These are phyloP conservation scores for Pseudofabraea citricarpa DNA, from an alignment of 2,329 filamentous ascomycete genomes.

Conservation along the genomic window DNA sequence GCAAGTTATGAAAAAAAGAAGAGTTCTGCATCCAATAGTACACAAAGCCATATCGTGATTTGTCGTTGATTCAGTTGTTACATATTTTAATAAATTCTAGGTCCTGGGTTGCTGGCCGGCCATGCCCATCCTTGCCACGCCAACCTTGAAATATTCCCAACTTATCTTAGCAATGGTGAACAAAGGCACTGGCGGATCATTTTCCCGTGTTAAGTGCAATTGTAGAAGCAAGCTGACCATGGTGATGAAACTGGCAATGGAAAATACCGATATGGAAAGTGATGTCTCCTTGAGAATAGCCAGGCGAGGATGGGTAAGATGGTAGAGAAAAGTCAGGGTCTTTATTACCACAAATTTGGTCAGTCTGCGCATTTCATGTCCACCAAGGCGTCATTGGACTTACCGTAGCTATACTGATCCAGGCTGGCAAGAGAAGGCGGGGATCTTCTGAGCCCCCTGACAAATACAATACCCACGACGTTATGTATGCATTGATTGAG, in stretches of 20 bases:
- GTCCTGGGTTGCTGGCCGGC: too few species aligned
- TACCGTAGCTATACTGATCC: constrained; percentile 74
- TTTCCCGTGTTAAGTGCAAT: constrained; percentile 42
- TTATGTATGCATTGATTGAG: constrained; percentile 69
- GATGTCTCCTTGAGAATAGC: constrained; percentile 76
- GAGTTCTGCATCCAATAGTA: too few species aligned
- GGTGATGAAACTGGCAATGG: constrained; percentile 70
- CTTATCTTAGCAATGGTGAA: constrained; percentile 17
- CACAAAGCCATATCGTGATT: too few species aligned
- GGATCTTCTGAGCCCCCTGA: constrained; percentile 67
- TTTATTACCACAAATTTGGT: constrained; percentile 25
- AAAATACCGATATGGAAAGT: constrained; percentile 73
- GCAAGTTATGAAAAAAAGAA: too few species aligned
- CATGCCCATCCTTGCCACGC: constrained; percentile 12
- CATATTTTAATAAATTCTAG: too few species aligned
- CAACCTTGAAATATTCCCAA: constrained; percentile 20
- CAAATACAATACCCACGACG: constrained; percentile 65
- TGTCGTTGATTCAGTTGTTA: too few species aligned
- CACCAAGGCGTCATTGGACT: constrained; percentile 17
- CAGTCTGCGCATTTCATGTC: neutral
- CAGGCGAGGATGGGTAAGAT: constrained; percentile 72
- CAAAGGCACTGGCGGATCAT: constrained; percentile 24
- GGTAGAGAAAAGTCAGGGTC: constrained; percentile 71
- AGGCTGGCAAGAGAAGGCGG: constrained; percentile 67
- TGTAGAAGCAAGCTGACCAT: constrained; percentile 66